Evolutionary conservation across 139 green algal genomes (phyloP), one percentile per base, ranked within the genome.

Genomic region (Eudorina sp.): DNA sequence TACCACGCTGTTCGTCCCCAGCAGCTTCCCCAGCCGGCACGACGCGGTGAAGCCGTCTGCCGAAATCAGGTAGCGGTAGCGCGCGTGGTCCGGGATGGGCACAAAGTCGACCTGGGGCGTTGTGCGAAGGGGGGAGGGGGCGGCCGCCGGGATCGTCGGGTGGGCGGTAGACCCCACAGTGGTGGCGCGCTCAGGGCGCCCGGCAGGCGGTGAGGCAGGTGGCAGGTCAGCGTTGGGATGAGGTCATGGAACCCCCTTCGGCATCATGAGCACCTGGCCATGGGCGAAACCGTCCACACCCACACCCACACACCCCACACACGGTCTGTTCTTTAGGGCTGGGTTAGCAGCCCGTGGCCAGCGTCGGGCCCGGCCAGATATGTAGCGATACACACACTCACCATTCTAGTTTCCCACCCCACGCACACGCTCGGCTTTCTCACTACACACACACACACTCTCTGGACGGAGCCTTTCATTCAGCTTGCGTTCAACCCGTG

Each of bases 21-120:
- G 68, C 34, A 93, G 83, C 87, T 93, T 91, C 45, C 90, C 90
- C 46, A 91, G 89, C 53, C 90, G 86, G 86, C 90, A 93, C 31
- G 82, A 90, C 29, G 90, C 90, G 6, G 87, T 90, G 83, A 91
- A 93, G 53, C 90, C 90, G 78, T 93, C 90, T 8, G 90, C 85
- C 5, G 90, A 93, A 5, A 93, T 64, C 36, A 93, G 83, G 69
- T 91, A 93, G 46, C 62, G 83, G 62, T 74, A 93, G 43, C 81
- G 85, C 36, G 86, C 86, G 81, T 93, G 90, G 68, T 91, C 82
- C 11, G 74, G 62, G 41, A 93, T 91, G 64, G 62, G 79, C 21
- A 93, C 86, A 31, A 83, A 88, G 31, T 88, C n/a, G 27, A 66
- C 75, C 85, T 90, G 40, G 38, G 31, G n/a, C 9, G 70, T 14